A percentile compares a stretch with the other conserved stretches of the same genome.
Conservation (phyloP, 2,329 filamentous ascomycete genomes). For the Fusarium pseudocircinatum region DNA sequence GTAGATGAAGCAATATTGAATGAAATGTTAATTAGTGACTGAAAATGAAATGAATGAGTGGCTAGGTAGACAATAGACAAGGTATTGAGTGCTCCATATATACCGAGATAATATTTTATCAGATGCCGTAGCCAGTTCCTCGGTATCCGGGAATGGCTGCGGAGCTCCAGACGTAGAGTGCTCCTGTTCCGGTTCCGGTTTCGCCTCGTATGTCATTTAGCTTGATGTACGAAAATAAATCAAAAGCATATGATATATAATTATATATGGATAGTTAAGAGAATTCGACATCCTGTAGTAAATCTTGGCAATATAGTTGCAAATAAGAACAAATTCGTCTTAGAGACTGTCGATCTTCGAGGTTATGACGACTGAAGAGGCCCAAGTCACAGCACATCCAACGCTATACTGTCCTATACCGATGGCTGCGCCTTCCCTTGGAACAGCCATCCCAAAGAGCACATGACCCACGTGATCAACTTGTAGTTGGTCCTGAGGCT, state of each 20-base stretch:
- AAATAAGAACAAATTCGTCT: neutral
- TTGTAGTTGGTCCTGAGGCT: neutral
- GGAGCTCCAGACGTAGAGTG: neutral
- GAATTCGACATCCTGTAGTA: neutral
- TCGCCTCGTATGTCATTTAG: neutral
- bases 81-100: neutral
- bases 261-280: neutral
- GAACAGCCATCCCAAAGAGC: conserved; percentile 6
- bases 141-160: conserved; percentile 22
- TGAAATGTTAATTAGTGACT: no score
- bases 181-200: neutral
- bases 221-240: neutral
- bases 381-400: conserved; percentile 6
- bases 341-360: neutral
- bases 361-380: neutral
- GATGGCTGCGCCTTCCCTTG: conserved; percentile 9
- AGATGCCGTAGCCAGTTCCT: conserved; percentile 25
- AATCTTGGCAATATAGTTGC: neutral
- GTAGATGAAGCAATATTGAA: neutral
- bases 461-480: conserved; percentile 33
- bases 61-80: accelerated
- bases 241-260: neutral
- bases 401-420: conserved; percentile 1
- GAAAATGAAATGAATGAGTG: no score
- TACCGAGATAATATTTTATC: conserved; percentile 5